Conservation (phyloP, 306 rosid species). For the Carpinus viminea region DNA sequence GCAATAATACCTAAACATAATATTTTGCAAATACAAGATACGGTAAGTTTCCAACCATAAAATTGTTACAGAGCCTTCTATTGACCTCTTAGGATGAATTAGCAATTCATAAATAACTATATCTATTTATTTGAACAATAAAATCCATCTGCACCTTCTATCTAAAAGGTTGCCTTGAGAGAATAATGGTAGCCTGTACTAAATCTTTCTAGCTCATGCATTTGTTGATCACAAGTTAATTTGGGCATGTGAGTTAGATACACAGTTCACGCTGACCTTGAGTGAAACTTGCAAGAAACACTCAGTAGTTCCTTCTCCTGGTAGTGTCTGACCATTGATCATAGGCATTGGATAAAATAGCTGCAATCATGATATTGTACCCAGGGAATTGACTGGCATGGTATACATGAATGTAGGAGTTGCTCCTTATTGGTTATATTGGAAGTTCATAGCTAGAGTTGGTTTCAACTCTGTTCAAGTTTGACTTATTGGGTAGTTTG, state of each 20-base stretch:
- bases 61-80: background rate
- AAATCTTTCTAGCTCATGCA: constrained; percentile 1
- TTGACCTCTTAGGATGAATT: background rate
- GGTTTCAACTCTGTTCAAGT: background rate
- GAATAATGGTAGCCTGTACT: background rate
- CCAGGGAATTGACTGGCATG: background rate
- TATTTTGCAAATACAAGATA: background rate
- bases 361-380: background rate
- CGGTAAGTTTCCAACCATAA: background rate
- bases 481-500: background rate
- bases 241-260: background rate
- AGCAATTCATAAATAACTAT: background rate
- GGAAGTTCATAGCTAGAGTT: background rate
- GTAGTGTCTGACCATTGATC: background rate
- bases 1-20: background rate
- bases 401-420: background rate
- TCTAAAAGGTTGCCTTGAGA: background rate
- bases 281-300: background rate
- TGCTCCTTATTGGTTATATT: background rate
- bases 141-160: background rate
- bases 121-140: background rate
- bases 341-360: constrained; percentile 8
- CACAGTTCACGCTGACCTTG: background rate
- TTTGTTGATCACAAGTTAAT: background rate
- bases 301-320: background rate